Percentiles rank a stretch among this genome's conserved stretches.
phyloP scores from a whole-genome alignment of 176 grass and related monocot genomes.

The sorghum (Sorghum bicolor) region Sorghum_bicolor_NCBIv3 NC_012879.2:2609001-2609500 shows the following conservation, averaged over 20 bases:
- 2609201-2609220: conserved; percentile 9
- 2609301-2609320: not conserved
- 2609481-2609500: not conserved
- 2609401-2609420: not conserved
- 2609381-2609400: not conserved
- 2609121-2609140: not conserved
- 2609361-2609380: not conserved
- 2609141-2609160: not conserved
- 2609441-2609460: not conserved
- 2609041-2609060: not conserved
- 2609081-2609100: not conserved
- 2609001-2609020: not conserved
- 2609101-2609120: not conserved
- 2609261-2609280: not conserved
- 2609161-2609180: not conserved
- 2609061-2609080: not conserved
- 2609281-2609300: not conserved
- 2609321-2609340: not conserved
- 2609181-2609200: not conserved
- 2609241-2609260: not conserved
- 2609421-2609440: not conserved
- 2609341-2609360: not conserved
- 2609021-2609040: not conserved
- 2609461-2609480: conserved; percentile 12
- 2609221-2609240: not conserved